Evolutionary conservation across 495 filamentous ascomycete genomes (phyloP), one percentile per base, ranked within the genome.

Genomic region (Aspergillus diversus): DNA sequence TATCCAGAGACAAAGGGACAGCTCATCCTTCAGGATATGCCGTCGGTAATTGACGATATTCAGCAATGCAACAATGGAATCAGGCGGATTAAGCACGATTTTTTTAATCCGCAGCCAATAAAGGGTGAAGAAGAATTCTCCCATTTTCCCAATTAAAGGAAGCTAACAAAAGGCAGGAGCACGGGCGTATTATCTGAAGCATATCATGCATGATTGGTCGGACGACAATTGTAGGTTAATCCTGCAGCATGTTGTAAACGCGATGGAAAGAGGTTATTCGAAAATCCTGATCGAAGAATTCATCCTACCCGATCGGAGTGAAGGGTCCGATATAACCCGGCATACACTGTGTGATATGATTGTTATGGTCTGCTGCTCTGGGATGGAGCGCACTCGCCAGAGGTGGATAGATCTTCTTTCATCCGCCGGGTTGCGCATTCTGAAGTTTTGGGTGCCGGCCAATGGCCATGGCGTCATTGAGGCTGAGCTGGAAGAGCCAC

Each of bases 141-240:
- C 37, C 15, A 59, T 47, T 49, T 50, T 31, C 34, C 17, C 2
- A 47, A 52, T 34, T 33, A 59, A 46, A 15, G 15, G 11, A 35
- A 42, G 15, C 46, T 60, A 53, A 37, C 13, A 6, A 16, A 12
- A 33, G 2, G 51, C 54, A 73, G 73, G 75, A 2, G 75, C 80
- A 0, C 67, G 75, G 8, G 71, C 72, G 0, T 83, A 83, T 60
- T 82, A 75, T 63, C 61, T 84, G 48, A 78, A 80, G 60, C 70
- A 69, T 9, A 70, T 82, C 33, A 68, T 83, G 13, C 80, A 84
- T 33, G 80, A 83, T 67, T 83, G 79, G 76, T 71, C 73, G 15
- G 79, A 81, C 53, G 60, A 66, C 3, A 65, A 73, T 33, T 75
- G 66, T 46, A 11, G 65, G 3, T 48, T 63, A 5, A 83, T 81